Evolutionary conservation across 2,329 filamentous ascomycete genomes (phyloP).

Genomic region (Xylaria sp.): DNA sequence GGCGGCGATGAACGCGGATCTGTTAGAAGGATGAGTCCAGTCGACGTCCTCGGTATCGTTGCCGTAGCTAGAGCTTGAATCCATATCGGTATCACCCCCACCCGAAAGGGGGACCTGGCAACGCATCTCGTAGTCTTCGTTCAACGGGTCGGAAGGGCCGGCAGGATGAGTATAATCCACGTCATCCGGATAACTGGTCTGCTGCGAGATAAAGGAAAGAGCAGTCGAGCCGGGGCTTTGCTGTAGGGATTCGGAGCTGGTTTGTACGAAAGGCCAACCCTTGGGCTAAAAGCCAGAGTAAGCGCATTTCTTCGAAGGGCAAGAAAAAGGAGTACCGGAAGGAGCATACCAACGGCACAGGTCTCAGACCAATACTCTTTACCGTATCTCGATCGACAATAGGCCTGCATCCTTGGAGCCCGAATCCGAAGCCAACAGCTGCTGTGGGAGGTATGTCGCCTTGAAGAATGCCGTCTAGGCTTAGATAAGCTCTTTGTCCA

Average conservation of each 20-base stretch:
- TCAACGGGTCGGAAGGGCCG: too few relatives aligned
- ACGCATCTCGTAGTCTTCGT: background rate
- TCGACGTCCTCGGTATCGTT: slow-evolving; percentile 3
- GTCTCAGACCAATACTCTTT: slow-evolving; percentile 44
- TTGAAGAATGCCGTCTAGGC: slow-evolving; percentile 52
- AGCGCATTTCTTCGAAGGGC: slow-evolving; percentile 3
- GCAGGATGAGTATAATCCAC: too few relatives aligned
- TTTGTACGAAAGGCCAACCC: background rate
- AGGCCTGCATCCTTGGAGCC: slow-evolving; percentile 47
- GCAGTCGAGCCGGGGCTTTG: too few relatives aligned
- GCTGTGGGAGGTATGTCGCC: slow-evolving; percentile 54
- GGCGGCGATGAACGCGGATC: slow-evolving; percentile 11
- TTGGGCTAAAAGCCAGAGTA: slow-evolving; percentile 17
- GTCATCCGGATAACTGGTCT: too few relatives aligned
- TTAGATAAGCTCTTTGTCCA: slow-evolving; percentile 50
- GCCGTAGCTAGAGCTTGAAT: background rate
- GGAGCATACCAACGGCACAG: slow-evolving; percentile 41
- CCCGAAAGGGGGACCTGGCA: background rate
- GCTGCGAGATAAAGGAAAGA: too few relatives aligned
- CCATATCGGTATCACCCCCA: background rate
- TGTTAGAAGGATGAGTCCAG: background rate
- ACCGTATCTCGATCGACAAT: slow-evolving; percentile 44
- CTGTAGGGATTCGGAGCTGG: background rate
- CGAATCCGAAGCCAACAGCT: slow-evolving; percentile 57
- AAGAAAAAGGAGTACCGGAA: background rate